Conservation (phyloP, 306 rosid genomes). For the Rubus idaeus region DNA sequence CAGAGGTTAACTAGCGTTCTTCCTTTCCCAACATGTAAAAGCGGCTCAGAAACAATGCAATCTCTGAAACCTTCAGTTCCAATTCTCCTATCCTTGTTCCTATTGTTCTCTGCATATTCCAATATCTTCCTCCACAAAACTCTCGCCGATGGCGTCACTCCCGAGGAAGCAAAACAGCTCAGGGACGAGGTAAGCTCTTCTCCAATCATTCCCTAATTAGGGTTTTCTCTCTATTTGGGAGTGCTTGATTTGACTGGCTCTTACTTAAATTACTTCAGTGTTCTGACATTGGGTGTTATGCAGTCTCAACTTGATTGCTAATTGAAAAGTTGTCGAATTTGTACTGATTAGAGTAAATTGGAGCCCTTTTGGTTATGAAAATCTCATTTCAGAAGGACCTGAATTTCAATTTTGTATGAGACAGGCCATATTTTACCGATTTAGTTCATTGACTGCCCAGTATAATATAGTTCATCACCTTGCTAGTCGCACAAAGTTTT, state of each 20-base stretch:
- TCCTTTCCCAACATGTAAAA: neutral
- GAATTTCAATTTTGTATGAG: neutral
- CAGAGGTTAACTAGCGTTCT: neutral
- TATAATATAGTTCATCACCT: constrained; percentile 2
- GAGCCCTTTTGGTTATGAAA: neutral
- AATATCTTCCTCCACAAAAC: constrained; percentile 13
- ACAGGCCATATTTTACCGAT: neutral
- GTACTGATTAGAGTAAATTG: neutral
- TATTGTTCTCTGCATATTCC: constrained; percentile 27
- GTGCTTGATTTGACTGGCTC: neutral
- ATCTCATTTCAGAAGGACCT: neutral
- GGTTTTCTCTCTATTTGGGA: constrained; percentile 2
- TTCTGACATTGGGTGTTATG: neutral
- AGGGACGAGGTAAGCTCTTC: constrained; percentile 58
- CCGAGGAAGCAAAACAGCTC: constrained; percentile 66
- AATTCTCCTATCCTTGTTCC: constrained; percentile 30
- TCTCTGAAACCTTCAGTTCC: constrained; percentile 32
- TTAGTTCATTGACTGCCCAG: neutral
- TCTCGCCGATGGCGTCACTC: constrained; percentile 63
- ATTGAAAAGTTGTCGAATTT: neutral
- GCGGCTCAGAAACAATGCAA: constrained; percentile 37
- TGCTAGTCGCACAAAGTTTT: neutral
- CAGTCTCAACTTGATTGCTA: neutral
- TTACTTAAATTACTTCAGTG: neutral
- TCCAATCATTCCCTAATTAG: neutral